These are phyloP conservation scores for Sporothrix luriei DNA, from an alignment of 2,329 filamentous ascomycete species.

Conservation along the genomic window DNA sequence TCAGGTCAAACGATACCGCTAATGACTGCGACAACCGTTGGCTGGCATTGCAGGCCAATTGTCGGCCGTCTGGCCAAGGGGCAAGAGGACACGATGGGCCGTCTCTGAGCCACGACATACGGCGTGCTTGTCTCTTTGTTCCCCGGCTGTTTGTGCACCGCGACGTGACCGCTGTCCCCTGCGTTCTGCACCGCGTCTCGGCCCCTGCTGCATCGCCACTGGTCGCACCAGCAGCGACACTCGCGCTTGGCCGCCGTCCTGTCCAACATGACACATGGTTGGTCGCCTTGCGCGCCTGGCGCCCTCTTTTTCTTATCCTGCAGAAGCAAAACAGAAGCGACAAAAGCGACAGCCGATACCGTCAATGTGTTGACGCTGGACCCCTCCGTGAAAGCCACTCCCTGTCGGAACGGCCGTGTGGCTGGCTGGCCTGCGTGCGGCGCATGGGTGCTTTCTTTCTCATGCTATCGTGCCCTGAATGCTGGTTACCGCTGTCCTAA, in stretches of 20 bases:
- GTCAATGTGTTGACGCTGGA: not conserved
- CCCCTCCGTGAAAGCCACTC: not conserved
- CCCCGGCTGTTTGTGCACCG: not conserved
- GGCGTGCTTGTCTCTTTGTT: not conserved
- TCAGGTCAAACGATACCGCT: not conserved
- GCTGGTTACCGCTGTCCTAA: not conserved
- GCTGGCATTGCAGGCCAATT: not conserved
- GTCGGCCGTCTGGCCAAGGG: not conserved
- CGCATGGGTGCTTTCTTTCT: not conserved
- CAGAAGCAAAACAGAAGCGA: not conserved
- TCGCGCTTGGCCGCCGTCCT: not conserved
- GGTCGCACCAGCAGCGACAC: not conserved
- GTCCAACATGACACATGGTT: conserved; percentile 8
- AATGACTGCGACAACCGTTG: no score
- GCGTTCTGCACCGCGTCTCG: not conserved
- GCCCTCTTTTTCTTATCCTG: conserved; percentile 1
- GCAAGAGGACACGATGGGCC: not conserved
- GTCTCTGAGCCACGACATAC: conserved; percentile 11
- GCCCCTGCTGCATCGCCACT: conserved; percentile 1
- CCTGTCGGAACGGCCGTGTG: conserved; percentile 15
- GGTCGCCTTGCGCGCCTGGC: conserved; percentile 15
- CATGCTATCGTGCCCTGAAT: not conserved
- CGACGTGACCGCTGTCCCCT: conserved; percentile 15
- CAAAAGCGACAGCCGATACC: not conserved
- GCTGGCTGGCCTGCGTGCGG: not conserved